Evolutionary conservation across 257 asterid species (phyloP).

Genomic region (Oldenlandia corymbosa): DNA sequence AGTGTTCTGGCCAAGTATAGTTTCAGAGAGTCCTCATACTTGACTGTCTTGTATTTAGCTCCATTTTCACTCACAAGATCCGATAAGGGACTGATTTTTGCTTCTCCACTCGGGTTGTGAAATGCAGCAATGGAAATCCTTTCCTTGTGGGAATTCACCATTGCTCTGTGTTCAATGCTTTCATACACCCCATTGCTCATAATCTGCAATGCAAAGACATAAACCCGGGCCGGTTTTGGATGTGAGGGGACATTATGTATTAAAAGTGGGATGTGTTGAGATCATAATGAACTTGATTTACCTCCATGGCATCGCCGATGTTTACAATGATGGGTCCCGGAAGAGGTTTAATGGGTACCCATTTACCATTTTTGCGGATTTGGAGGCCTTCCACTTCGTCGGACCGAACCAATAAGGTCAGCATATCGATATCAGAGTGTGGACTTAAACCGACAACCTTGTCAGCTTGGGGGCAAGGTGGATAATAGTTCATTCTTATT

Average conservation of each 20-base stretch:
- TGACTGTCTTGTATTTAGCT: constrained; percentile 21
- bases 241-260: no score
- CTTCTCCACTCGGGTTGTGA: constrained; percentile 19
- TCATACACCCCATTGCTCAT: constrained; percentile 32
- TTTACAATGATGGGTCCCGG: constrained; percentile 27
- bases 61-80: constrained; percentile 12
- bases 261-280: no score
- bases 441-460: constrained; percentile 31
- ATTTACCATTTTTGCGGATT: constrained; percentile 22
- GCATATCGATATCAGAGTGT: constrained; percentile 32
- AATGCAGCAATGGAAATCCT: constrained; percentile 32
- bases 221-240: no score
- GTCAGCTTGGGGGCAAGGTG: constrained; percentile 27
- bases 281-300: no score
- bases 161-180: constrained; percentile 35
- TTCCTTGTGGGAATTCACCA: constrained; percentile 23
- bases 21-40: constrained; percentile 13
- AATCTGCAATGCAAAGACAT: constrained; percentile 20
- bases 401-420: constrained; percentile 26
- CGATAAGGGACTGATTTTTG: constrained; percentile 18
- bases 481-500: constrained; percentile 32
- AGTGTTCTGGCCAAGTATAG: constrained; percentile 17
- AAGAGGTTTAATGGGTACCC: constrained; percentile 26
- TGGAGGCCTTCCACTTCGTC: constrained; percentile 31
- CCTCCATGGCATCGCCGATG: constrained; percentile 34